Evolutionary conservation across 2,329 filamentous ascomycete genomes (phyloP).

Genomic region (Xylariales sp.): DNA sequence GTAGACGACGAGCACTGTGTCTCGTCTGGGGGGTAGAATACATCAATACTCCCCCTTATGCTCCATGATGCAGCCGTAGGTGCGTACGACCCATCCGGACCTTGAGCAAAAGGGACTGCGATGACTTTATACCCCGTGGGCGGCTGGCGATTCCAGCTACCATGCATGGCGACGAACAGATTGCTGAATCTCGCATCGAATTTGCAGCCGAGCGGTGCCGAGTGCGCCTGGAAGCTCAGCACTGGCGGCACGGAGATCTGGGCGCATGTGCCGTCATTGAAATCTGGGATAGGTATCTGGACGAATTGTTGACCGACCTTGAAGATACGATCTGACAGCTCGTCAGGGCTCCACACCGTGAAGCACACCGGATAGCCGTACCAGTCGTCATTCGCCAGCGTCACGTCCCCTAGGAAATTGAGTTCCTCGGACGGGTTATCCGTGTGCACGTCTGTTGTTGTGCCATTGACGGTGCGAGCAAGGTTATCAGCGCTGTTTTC

Average conservation of each 20-base stretch:
- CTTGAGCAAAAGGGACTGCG: conserved; percentile 50
- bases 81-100: conserved; percentile 45
- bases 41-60: conserved; percentile 57
- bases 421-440: conserved; percentile 74
- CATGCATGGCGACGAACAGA: conserved; percentile 71
- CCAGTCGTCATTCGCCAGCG: conserved; percentile 59
- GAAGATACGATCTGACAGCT: conserved; percentile 49
- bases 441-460: conserved; percentile 61
- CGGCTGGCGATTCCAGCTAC: conserved; percentile 60
- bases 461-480: conserved; percentile 56
- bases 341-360: conserved; percentile 54
- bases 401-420: conserved; percentile 72
- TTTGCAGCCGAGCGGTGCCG: conserved; percentile 72
- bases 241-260: conserved; percentile 52
- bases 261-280: conserved; percentile 45
- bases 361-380: conserved; percentile 69
- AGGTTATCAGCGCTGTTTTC: conserved; percentile 74
- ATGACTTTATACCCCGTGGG: conserved; percentile 54
- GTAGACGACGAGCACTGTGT: conserved; percentile 56
- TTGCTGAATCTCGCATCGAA: conserved; percentile 67
- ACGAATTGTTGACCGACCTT: conserved; percentile 52
- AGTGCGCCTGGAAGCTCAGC: conserved; percentile 67
- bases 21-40: conserved; percentile 62
- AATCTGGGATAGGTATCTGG: conserved; percentile 43
- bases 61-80: conserved; percentile 51